These are phyloP conservation scores for Claviceps sp. DNA, from an alignment of 2,329 filamentous ascomycete species.

Conservation along the genomic window DNA sequence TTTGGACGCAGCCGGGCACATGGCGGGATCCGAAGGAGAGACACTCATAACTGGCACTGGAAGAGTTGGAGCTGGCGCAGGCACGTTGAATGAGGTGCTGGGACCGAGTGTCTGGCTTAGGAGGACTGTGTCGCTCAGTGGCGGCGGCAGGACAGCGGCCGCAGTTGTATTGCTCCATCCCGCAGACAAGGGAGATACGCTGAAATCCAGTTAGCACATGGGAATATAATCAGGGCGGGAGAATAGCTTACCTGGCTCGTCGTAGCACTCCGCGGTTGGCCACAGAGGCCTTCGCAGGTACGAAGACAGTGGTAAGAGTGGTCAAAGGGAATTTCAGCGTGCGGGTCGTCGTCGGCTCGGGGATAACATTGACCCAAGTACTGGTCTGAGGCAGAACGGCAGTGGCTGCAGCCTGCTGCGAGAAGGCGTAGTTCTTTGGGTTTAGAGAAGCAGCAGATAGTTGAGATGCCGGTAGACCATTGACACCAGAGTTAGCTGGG, in stretches of 20 bases:
- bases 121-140: not conserved
- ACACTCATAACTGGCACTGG: constrained; percentile 1
- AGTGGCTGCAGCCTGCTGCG: constrained; percentile 6
- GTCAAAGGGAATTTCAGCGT: constrained; percentile 26
- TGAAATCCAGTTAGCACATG: constrained; percentile 5
- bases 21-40: constrained; percentile 7
- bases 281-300: constrained; percentile 8
- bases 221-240: not conserved
- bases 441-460: constrained; percentile 3
- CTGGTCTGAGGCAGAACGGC: constrained; percentile 17
- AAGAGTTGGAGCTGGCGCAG: not conserved
- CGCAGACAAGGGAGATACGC: constrained; percentile 7
- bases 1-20: constrained; percentile 17
- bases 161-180: constrained; percentile 20
- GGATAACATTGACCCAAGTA: constrained; percentile 27
- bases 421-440: constrained; percentile 12
- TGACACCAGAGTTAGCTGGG: constrained; percentile 7
- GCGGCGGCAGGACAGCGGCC: not conserved
- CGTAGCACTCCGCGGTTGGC: constrained; percentile 15
- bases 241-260: constrained; percentile 16
- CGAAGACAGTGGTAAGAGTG: constrained; percentile 21
- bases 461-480: constrained; percentile 8
- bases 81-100: not conserved
- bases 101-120: not conserved
- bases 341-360: constrained; percentile 26